Evolutionary conservation across 164 flowering plant genomes (phyloP), one percentile per base, ranked within the genome.

Genomic region (Tinospora cordifolia): DNA sequence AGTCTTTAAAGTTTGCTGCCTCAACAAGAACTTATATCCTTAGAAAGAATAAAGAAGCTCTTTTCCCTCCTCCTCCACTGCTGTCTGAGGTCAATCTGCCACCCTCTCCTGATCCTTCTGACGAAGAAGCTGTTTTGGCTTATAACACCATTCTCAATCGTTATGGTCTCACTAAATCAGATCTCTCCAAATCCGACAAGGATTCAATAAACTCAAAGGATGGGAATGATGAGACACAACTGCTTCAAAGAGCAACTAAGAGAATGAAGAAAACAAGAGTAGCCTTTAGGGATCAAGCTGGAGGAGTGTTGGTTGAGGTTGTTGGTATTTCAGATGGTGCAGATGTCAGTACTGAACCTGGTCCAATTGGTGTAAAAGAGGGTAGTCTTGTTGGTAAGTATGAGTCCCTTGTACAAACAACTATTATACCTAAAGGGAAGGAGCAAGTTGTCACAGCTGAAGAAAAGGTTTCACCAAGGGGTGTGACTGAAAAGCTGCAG

Each of bases 351-450:
- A 95, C 97, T 36, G 98, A 92, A 71, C 98, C 97, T 62, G 98
- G 99, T 75, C 99, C 98, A 1, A 24, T 92, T 25, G 99, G 99
- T 49, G 89, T 92, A 41, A 91, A 89, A 80, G 99, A 93, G 84
- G 99, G 98, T 63, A 91, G 97, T 79, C 98, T 95, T 68, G 99
- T 91, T 58, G 99, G 99, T 22, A 95, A 95, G 79, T 95, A 92
- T 64, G 97, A 91, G 72, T 89, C 98, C 27, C 92, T 92, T 73
- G 96, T 95, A 22, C 97, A 90, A 73, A 75, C 78, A 64, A 90
- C 90, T 2, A 81, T 95, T n/a, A 86, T 94, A 75, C 99, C 99
- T 3, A 90, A 90, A 83, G 91, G 92, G 44, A 88, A 88, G 79
- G 95, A 83, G 59, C 87, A 75, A 15, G 25, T 27, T 17, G 67